These are phyloP conservation scores for Penicillium mononematosum DNA, from an alignment of 495 filamentous ascomycete genomes.

Conservation along the genomic window DNA sequence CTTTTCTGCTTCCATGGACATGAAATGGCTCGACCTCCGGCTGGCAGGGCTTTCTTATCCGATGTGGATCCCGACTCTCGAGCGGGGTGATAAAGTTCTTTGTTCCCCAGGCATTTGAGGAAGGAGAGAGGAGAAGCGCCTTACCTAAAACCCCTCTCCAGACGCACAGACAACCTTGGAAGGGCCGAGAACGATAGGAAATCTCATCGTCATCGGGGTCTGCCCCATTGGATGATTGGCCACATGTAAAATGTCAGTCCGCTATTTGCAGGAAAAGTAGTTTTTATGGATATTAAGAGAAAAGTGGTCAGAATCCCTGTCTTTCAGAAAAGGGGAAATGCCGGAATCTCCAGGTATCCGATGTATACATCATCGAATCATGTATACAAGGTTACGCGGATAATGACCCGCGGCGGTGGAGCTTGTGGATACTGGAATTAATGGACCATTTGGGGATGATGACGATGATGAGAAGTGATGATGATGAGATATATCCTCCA, in stretches of 20 bases:
- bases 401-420: slow-evolving; percentile 8
- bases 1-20: slow-evolving; percentile 4
- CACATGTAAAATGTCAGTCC: slow-evolving; percentile 3
- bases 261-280: neutral
- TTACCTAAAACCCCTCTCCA: slow-evolving; percentile 1
- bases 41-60: slow-evolving; percentile 8
- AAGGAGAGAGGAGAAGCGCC: neutral
- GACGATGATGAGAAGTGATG: slow-evolving; percentile 25
- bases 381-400: slow-evolving; percentile 1
- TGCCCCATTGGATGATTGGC: slow-evolving; percentile 7
- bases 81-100: slow-evolving; percentile 5
- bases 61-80: slow-evolving; percentile 7
- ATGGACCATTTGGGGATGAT: slow-evolving; percentile 12
- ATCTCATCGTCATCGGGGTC: slow-evolving; percentile 28
- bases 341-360: neutral
- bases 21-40: slow-evolving; percentile 1
- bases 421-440: slow-evolving; percentile 12
- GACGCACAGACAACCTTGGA: slow-evolving; percentile 22
- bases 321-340: neutral
- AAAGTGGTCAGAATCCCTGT: slow-evolving; percentile 17
- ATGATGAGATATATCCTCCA: slow-evolving; percentile 17
- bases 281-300: neutral
- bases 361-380: neutral
- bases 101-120: neutral
- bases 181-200: slow-evolving; percentile 18